Evolutionary conservation across 768 basidiomycete species (phyloP).

Genomic region (Fibroporia radiculosa): DNA sequence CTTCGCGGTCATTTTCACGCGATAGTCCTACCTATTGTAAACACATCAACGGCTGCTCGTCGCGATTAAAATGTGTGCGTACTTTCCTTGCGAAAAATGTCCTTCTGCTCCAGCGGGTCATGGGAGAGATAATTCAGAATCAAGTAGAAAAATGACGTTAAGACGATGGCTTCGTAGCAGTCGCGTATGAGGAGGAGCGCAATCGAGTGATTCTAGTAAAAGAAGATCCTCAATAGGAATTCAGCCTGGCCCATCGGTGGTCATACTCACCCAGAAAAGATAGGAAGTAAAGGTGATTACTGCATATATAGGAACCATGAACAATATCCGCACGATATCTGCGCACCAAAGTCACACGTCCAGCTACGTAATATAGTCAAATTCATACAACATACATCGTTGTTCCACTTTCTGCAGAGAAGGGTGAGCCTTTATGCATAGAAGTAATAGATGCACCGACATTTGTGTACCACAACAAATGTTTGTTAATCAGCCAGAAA

Average conservation of each 20-base stretch:
- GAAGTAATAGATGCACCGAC: constrained; percentile 32
- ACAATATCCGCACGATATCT: constrained; percentile 69
- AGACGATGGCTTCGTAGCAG: constrained; percentile 67
- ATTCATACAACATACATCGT: constrained; percentile 44
- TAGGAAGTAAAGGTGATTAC: constrained; percentile 60
- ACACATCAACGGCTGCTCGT: not conserved
- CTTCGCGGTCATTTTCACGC: constrained; percentile 40
- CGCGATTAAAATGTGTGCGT: too few species aligned
- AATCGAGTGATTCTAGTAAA: constrained; percentile 51
- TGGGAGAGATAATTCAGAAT: constrained; percentile 64
- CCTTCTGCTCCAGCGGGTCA: constrained; percentile 51
- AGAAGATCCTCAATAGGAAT: not conserved
- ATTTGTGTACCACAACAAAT: constrained; percentile 65
- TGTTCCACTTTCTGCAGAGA: constrained; percentile 54
- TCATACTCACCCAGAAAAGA: constrained; percentile 59
- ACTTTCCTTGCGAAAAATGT: constrained; percentile 42
- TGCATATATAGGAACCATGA: constrained; percentile 76
- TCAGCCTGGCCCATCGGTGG: not conserved
- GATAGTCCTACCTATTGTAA: constrained; percentile 45
- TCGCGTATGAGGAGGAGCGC: constrained; percentile 64
- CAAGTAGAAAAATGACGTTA: constrained; percentile 75
- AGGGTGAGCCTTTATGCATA: not conserved
- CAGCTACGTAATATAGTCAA: too few species aligned
- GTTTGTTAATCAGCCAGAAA: constrained; percentile 68
- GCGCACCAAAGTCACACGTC: not conserved